These are phyloP conservation scores for Kluyveromyces lactis DNA, from an alignment of 805 yeast genomes.

Conservation along the genomic window DNA sequence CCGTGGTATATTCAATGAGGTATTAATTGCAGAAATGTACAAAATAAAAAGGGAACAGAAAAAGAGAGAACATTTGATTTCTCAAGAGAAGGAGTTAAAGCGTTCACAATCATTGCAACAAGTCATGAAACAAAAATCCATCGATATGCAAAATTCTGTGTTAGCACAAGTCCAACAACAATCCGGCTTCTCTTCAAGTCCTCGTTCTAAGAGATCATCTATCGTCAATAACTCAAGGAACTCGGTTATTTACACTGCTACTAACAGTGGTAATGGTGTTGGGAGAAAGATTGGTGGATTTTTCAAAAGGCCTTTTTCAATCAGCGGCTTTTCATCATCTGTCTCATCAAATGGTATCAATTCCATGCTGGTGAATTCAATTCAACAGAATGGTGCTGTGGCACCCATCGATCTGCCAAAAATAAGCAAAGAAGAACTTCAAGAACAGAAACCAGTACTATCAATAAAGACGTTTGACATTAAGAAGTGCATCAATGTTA, in stretches of 20 bases:
- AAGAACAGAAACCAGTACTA: conserved; percentile 41
- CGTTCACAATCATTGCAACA: conserved; percentile 26
- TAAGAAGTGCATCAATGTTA: conserved; percentile 31
- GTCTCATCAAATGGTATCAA: conserved; percentile 22
- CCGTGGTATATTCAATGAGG: conserved; percentile 36
- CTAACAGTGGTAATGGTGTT: conserved; percentile 19
- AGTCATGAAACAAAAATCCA: conserved; percentile 13
- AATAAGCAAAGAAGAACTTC: conserved; percentile 33
- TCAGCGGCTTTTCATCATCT: conserved; percentile 33
- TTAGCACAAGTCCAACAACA: background rate
- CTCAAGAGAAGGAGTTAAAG: conserved; percentile 32
- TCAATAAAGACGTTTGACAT: conserved; percentile 37
- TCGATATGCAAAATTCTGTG: conserved; percentile 2
- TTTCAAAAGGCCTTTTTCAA: conserved; percentile 56
- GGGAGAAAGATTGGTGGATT: conserved; percentile 48
- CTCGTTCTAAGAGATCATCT: conserved; percentile 18
- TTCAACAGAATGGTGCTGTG: conserved; percentile 32
- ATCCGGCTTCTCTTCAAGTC: background rate
- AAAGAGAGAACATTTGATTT: conserved; percentile 33
- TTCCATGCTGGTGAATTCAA: conserved; percentile 27
- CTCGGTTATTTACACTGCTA: conserved; percentile 14
- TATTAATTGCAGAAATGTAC: conserved; percentile 42
- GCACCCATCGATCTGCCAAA: conserved; percentile 53
- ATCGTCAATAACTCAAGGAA: conserved; percentile 13
- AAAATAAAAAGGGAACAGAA: conserved; percentile 45